Base-by-base conservation (phyloP, 805 yeast species). In the Maudiozyma saulgeensis region DNA sequence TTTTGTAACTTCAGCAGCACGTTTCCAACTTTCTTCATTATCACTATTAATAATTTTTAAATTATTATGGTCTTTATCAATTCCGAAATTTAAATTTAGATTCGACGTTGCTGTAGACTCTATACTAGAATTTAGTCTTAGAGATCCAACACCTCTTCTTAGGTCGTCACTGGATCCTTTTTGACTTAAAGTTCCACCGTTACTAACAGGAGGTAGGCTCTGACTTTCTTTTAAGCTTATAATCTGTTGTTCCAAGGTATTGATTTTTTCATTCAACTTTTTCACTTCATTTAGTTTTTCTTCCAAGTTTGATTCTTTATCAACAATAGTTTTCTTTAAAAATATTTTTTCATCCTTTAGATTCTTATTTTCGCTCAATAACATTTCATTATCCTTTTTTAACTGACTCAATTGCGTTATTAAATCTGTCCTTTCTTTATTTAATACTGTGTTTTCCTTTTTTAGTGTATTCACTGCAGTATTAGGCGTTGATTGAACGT, bases 1-100 rank as follows among this genome's bases (percentile, higher is more conserved):
- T 3, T 81, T 78, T 0, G 96, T 89, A 12, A 88, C 95, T 57
- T 86, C 95, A 0, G 93, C 90, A 0, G 96, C 96, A 45, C 91
- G 77, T 56, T 77, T 79, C 96, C 96, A 89, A 56, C 85, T 81
- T 47, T 74, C 79, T 51, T 82, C 89, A 51, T 78, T 85, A 9
- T 42, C 49, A 26, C 26, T 26, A 31, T 34, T 26, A 6, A 23
- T 39, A 13, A 12, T 16, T 21, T 35, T 34, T 16, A 32, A 13
- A 13, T 16, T 13, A 6, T 18, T 16, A 31, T n/a, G n/a, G 2
- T 25, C 21, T 15, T 42, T 28, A n/a, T 37, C 28, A n/a, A 31
- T 3, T 15, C 25, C 41, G 8, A 18, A 11, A 15, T 18, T 41
- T 3, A 9, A 9, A 13, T 18, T 26, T 9, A 41, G 16, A 21